These are phyloP conservation scores for Neurospora sublineolata DNA, from an alignment of 495 filamentous ascomycete species.

Conservation along the genomic window DNA sequence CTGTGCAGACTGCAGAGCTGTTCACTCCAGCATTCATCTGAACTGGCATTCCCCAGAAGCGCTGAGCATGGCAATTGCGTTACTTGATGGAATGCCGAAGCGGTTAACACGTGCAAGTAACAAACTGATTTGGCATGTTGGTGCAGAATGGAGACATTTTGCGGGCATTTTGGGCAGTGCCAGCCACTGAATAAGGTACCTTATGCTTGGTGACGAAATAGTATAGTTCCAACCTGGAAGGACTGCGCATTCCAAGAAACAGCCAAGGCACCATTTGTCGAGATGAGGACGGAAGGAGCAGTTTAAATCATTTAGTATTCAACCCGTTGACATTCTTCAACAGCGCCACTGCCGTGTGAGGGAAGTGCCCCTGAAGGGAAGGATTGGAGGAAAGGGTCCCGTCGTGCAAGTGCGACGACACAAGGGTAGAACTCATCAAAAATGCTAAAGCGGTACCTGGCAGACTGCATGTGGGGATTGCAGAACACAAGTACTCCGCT, in stretches of 20 bases:
- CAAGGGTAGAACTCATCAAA: neutral
- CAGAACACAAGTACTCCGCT: neutral
- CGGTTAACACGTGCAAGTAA: neutral
- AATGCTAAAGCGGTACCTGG: neutral
- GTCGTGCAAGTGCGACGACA: neutral
- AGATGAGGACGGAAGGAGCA: neutral
- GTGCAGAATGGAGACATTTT: neutral
- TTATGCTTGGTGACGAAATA: neutral
- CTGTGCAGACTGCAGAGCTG: neutral
- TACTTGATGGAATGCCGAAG: neutral
- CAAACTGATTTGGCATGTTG: neutral
- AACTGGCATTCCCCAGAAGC: neutral
- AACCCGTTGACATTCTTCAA: neutral
- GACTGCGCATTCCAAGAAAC: neutral
- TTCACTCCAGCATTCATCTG: neutral
- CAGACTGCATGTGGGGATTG: neutral
- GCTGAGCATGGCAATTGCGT: neutral
- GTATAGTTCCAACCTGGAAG: neutral
- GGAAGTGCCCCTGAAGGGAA: neutral
- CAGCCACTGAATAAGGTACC: neutral
- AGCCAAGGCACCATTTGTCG: neutral
- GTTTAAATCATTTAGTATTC: neutral
- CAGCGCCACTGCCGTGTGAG: neutral
- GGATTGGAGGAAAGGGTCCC: neutral
- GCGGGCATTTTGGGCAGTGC: neutral